A percentile compares a stretch with the other conserved stretches of the same genome.
Evolutionary conservation across 2,329 filamentous ascomycete genomes (phyloP).

Genomic region (Pyricularia pennisetigena): DNA sequence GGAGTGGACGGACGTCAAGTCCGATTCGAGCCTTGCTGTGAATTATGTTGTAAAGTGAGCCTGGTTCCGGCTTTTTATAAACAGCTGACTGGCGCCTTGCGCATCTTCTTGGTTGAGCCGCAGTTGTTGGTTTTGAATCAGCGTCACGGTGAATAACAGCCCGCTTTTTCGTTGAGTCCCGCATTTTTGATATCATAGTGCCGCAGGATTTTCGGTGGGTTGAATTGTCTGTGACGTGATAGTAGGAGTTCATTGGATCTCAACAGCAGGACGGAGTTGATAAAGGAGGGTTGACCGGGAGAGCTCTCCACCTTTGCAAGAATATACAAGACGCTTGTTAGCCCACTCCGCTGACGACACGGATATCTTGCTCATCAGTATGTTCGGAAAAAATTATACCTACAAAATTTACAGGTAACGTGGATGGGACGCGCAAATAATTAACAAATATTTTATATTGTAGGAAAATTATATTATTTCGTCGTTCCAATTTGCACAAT

Average conservation of each 20-base stretch:
- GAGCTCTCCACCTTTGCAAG: background rate
- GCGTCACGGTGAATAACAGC: background rate
- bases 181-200: background rate
- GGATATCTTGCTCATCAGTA: background rate
- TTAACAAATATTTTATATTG: too few species aligned
- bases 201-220: background rate
- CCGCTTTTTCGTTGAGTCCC: background rate
- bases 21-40: conserved; percentile 34
- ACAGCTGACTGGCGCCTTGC: conserved; percentile 10
- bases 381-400: too few species aligned
- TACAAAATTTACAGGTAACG: too few species aligned
- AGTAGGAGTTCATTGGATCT: background rate
- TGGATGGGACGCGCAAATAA: too few species aligned
- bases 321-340: background rate
- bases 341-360: background rate
- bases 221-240: background rate
- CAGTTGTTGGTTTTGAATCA: background rate
- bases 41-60: conserved; percentile 43
- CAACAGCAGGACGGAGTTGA: background rate
- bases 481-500: too few species aligned
- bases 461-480: too few species aligned
- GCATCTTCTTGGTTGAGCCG: background rate
- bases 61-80: conserved; percentile 29
- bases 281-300: background rate
- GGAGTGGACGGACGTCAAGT: conserved; percentile 42